Evolutionary conservation across 2,329 filamentous ascomycete species (phyloP).

Genomic region (Colletotrichum trifolii): DNA sequence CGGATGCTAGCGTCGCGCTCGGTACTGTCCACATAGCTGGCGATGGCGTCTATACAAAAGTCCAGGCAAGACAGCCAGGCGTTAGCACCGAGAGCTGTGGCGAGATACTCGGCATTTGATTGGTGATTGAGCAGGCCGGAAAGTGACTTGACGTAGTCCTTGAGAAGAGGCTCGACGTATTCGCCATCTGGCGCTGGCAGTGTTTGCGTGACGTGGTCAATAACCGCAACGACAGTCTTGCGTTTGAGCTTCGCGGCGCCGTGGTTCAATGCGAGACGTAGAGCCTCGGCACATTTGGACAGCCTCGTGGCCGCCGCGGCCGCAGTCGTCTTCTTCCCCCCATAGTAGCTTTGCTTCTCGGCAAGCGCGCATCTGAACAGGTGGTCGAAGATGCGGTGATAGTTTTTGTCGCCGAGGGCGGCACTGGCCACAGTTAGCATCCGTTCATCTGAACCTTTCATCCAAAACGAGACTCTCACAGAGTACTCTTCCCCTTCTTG

Average conservation of each 20-base stretch:
- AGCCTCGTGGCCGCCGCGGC: conserved; percentile 68
- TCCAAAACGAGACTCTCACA: not conserved
- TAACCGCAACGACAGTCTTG: conserved; percentile 81
- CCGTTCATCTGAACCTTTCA: not conserved
- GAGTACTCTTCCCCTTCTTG: conserved; percentile 46
- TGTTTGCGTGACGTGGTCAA: conserved; percentile 84
- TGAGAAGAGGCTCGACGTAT: conserved; percentile 75
- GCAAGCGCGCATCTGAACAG: conserved; percentile 76
- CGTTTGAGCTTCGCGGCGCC: conserved; percentile 75
- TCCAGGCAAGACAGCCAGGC: conserved; percentile 77
- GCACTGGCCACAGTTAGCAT: conserved; percentile 37
- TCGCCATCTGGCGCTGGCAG: conserved; percentile 69
- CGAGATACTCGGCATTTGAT: conserved; percentile 84
- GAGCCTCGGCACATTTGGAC: conserved; percentile 73
- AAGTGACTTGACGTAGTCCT: conserved; percentile 84
- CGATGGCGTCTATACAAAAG: conserved; percentile 77
- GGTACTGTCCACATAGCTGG: conserved; percentile 57
- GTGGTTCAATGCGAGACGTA: conserved; percentile 78
- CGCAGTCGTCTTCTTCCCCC: conserved; percentile 62
- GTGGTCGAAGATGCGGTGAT: conserved; percentile 82
- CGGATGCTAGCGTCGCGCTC: conserved; percentile 52
- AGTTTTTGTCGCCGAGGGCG: conserved; percentile 78
- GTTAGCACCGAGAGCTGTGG: conserved; percentile 58
- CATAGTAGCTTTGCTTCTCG: conserved; percentile 75
- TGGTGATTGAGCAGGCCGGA: conserved; percentile 75